Percentiles rank a stretch among this genome's conserved stretches.
phyloP scores from a whole-genome alignment of 768 basidiomycete species.

The Daedaleopsis nitida region DNA sequence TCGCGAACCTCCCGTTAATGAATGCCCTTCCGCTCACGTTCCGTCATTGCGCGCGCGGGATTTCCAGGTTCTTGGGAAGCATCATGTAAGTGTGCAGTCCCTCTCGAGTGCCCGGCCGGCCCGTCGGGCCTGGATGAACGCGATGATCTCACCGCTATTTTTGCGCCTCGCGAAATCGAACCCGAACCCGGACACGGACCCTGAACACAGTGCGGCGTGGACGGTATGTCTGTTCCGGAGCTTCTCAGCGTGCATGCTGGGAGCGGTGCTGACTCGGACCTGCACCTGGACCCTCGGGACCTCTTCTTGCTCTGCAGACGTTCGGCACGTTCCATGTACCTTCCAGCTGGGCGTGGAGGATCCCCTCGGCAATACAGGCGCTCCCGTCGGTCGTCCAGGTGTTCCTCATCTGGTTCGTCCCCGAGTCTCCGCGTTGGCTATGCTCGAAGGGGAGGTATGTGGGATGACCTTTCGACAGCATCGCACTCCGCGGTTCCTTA shows the following conservation, averaged over 20 bases:
- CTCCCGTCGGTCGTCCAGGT: conserved; percentile 34
- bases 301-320: conserved; percentile 21
- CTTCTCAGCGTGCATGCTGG: neutral
- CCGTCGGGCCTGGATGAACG: neutral
- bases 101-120: neutral
- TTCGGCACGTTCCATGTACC: conserved; percentile 46
- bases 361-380: conserved; percentile 43
- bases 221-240: conserved; percentile 17
- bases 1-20: neutral
- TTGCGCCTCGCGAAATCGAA: neutral
- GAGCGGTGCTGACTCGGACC: neutral
- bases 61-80: conserved; percentile 35
- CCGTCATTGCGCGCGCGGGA: conserved; percentile 7
- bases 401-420: conserved; percentile 43
- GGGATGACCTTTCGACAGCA: neutral
- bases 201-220: conserved; percentile 27
- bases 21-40: conserved; percentile 2
- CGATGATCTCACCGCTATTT: neutral
- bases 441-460: conserved; percentile 36
- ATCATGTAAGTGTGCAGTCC: conserved; percentile 32
- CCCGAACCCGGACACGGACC: too few relatives aligned
- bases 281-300: neutral
- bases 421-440: conserved; percentile 43
- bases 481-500: neutral
- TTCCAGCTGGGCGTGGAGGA: conserved; percentile 45